phyloP scores from a whole-genome alignment of 176 grass and related monocot genomes.

The Melocanna baccifera region DNA sequence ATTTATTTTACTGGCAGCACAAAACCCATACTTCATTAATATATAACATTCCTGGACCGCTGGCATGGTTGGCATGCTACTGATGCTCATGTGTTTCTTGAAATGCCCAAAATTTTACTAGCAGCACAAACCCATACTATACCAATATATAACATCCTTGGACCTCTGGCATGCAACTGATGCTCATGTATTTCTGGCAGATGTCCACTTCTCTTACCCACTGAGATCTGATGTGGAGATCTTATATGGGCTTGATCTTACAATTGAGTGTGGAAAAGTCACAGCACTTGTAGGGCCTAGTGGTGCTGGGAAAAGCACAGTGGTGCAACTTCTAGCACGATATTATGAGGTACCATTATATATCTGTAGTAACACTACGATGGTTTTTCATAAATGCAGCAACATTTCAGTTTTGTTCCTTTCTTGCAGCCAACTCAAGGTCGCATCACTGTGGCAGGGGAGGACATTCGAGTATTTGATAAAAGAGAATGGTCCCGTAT shows the following conservation, averaged over 20 bases:
- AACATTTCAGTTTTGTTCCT: constrained; percentile 17
- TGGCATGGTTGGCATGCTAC: neutral
- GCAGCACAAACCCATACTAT: neutral
- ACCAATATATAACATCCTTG: neutral
- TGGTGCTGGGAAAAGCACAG: constrained; percentile 95
- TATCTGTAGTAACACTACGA: constrained; percentile 15
- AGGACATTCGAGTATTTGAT: constrained; percentile 94
- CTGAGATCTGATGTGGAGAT: constrained; percentile 82
- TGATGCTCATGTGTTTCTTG: neutral
- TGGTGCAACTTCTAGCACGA: constrained; percentile 89
- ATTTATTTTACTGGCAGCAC: neutral
- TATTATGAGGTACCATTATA: constrained; percentile 76
- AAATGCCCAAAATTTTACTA: neutral
- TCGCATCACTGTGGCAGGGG: constrained; percentile 77
- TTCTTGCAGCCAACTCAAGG: constrained; percentile 81
- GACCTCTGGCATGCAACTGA: constrained; percentile 12
- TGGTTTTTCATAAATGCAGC: constrained; percentile 23
- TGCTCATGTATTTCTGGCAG: constrained; percentile 48
- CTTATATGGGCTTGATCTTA: constrained; percentile 85
- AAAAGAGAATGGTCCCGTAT: constrained; percentile 91
- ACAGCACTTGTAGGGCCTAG: constrained; percentile 94
- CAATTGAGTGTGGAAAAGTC: constrained; percentile 81
- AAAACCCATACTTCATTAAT: constrained; percentile 5
- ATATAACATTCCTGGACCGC: neutral
- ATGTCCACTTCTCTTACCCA: constrained; percentile 92